Percentiles rank a stretch among this genome's conserved stretches.
phyloP scores from a whole-genome alignment of 305 asterid genomes.

The Fraxinus sp. region DNA sequence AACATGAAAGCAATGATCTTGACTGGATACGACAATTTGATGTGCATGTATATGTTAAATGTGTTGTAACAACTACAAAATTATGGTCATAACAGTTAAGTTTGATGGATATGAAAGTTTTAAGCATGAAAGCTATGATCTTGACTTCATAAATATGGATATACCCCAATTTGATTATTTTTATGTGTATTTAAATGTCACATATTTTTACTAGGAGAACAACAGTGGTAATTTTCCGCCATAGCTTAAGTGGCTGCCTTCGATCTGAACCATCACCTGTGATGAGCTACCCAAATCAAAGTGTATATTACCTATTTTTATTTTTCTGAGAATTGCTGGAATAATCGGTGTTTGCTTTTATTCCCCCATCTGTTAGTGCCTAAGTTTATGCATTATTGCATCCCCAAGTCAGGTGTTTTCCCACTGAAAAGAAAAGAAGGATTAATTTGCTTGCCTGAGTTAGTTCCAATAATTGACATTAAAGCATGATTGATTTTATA shows the following conservation, averaged over 20 bases:
- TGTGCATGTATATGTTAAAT: neutral
- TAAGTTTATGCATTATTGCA: neutral
- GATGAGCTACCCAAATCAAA: neutral
- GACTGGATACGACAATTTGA: constrained; percentile 1
- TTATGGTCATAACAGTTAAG: neutral
- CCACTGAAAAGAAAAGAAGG: neutral
- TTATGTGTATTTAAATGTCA: neutral
- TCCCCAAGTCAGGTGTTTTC: neutral
- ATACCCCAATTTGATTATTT: neutral
- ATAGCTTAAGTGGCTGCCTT: neutral
- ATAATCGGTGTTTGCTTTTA: neutral
- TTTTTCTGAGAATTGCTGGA: neutral
- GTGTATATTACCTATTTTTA: neutral
- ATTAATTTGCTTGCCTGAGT: neutral
- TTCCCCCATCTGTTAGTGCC: neutral
- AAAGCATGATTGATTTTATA: neutral
- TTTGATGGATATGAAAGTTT: constrained; percentile 19
- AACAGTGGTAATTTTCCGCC: neutral
- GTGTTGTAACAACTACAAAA: neutral
- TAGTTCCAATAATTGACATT: neutral
- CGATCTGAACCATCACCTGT: neutral
- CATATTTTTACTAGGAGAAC: neutral
- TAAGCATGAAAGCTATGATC: neutral
- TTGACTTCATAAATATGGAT: constrained; percentile 9
- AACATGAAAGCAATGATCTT: neutral